Evolutionary conservation across 176 grass and related monocot species (phyloP), one percentile per base, ranked within the genome.

Genomic region (maize (Zea mays)): DNA sequence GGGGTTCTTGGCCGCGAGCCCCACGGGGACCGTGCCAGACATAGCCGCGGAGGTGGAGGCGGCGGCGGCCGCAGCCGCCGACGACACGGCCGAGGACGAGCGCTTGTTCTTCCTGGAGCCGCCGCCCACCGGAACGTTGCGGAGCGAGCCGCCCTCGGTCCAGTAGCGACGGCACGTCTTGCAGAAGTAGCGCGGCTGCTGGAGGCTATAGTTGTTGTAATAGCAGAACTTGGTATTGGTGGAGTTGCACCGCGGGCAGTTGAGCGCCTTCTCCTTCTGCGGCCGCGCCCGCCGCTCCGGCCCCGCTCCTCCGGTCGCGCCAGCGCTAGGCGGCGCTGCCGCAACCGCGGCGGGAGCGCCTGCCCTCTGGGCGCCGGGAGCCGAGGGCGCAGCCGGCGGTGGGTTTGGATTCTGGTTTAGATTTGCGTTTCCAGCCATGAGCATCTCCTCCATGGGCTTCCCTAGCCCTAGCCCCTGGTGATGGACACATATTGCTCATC

Each of bases 191-290:
- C 93, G 85, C 8, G 93, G 93, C 82, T 97, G 93, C 73, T 87
- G 83, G 71, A 93, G 86, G 67, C 90, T 93, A 65, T 97, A 97
- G 70, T 97, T 97, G 90, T 97, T 97, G 88, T 97, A 97, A 71
- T 97, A 97, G 88, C 93, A 97, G 88, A 97, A 97, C 77, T 93
- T 97, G 69, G 93, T 97, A 56, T 97, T 93, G 52, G 91, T 90
- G 38, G 91, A 93, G 87, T 90, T 90, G 87, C 91, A 93, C 91
- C 91, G 73, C 33, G 91, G 91, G 71, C 91, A 93, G 74, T 93
- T 90, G 79, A 90, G 88, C 39, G 85, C 82, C 51, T 93, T 86
- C 84, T 93, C 91, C 91, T 93, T 93, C 73, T 84, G 87, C 34
- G 91, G 91, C 73, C 91, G 71, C 33, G 69, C 73, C 51, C 88